Percentiles rank a stretch among this genome's conserved stretches.
These are phyloP conservation scores for Clarireedia sp. DNA, from an alignment of 2,329 filamentous ascomycete genomes.

Conservation along the genomic window DNA sequence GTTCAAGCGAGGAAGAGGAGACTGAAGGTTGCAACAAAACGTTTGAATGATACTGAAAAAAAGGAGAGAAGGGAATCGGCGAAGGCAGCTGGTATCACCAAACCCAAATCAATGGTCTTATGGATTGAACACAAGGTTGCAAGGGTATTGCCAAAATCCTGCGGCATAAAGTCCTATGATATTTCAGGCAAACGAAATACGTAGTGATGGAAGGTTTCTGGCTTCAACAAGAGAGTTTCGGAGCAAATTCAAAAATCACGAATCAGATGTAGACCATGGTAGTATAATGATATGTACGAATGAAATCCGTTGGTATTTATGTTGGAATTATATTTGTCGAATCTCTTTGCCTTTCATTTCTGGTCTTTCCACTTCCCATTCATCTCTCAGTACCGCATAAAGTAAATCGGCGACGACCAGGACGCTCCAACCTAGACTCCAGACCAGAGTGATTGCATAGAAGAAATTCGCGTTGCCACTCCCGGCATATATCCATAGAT, in stretches of 20 bases:
- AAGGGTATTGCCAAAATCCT: background rate
- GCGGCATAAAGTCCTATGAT: too few species aligned
- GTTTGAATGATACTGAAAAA: background rate
- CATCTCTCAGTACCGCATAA: slow-evolving; percentile 83
- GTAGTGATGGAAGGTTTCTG: too few species aligned
- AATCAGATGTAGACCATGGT: background rate
- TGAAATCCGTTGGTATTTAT: slow-evolving; percentile 1
- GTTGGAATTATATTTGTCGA: slow-evolving; percentile 25
- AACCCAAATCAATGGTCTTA: background rate
- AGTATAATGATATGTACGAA: background rate
- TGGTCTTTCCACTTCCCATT: slow-evolving; percentile 87
- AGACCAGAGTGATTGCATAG: slow-evolving; percentile 97
- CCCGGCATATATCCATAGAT: slow-evolving; percentile 96
- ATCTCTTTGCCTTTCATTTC: slow-evolving; percentile 86
- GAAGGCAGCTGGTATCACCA: background rate
- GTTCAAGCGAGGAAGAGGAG: background rate
- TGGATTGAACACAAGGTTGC: background rate
- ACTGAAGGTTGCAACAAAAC: background rate
- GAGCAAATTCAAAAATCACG: background rate
- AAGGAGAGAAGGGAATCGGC: background rate
- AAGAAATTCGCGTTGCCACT: slow-evolving; percentile 99
- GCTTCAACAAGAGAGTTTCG: too few species aligned
- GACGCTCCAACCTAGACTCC: slow-evolving; percentile 84
- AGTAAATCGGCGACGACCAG: slow-evolving; percentile 72
- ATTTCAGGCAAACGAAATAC: too few species aligned